Evolutionary conservation across 495 filamentous ascomycete species (phyloP).

Genomic region (Lindgomyces ingoldianus): DNA sequence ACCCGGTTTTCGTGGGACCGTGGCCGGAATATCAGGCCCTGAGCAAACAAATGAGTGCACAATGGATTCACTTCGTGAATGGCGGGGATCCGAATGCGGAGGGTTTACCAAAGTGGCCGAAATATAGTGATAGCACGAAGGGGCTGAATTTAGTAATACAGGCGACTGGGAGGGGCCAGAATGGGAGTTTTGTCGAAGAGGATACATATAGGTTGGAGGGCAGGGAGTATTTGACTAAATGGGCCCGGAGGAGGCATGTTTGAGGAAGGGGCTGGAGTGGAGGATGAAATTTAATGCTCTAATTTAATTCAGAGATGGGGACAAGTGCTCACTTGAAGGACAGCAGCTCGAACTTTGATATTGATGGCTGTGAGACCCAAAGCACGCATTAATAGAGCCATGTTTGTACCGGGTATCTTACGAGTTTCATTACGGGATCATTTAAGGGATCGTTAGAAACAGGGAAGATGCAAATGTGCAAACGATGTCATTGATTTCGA

Average conservation of each 20-base stretch:
- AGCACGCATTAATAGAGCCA: too few relatives aligned
- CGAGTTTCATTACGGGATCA: too few relatives aligned
- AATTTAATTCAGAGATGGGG: too few relatives aligned
- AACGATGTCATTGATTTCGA: too few relatives aligned
- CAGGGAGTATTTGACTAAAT: slow-evolving; percentile 38
- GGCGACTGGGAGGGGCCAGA: slow-evolving; percentile 25
- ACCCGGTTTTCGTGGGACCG: slow-evolving; percentile 34
- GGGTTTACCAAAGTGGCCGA: slow-evolving; percentile 30
- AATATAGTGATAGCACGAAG: slow-evolving; percentile 30
- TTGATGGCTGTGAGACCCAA: too few relatives aligned
- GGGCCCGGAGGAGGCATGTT: slow-evolving; percentile 38
- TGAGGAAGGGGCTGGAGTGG: background rate
- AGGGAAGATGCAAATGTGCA: too few relatives aligned
- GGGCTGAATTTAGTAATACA: slow-evolving; percentile 39
- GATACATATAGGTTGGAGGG: slow-evolving; percentile 38
- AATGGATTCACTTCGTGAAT: slow-evolving; percentile 38
- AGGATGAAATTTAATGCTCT: background rate
- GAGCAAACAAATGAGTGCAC: slow-evolving; percentile 34
- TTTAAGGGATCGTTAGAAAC: too few relatives aligned
- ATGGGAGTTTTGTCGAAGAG: slow-evolving; percentile 37
- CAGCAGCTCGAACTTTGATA: too few relatives aligned
- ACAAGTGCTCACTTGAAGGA: too few relatives aligned
- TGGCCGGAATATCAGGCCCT: slow-evolving; percentile 34
- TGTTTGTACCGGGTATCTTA: too few relatives aligned
- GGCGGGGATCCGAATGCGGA: slow-evolving; percentile 32